phyloP scores from a whole-genome alignment of 2,329 filamentous ascomycete genomes.

The Monosporascus sp. region DNA sequence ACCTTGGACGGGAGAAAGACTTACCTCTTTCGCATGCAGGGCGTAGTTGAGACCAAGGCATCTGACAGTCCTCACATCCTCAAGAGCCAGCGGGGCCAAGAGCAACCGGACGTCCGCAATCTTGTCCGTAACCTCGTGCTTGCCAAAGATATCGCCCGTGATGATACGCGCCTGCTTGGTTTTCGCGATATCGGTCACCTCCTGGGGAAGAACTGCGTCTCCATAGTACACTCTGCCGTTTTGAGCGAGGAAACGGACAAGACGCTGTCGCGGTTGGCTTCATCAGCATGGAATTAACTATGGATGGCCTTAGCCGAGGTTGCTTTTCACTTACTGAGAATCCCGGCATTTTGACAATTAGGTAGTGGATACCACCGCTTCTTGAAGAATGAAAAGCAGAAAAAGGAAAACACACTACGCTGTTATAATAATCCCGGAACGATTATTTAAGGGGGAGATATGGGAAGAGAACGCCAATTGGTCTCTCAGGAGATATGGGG shows the following conservation, averaged over 20 bases:
- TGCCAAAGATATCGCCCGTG: slow-evolving; percentile 60
- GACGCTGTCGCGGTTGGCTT: slow-evolving; percentile 42
- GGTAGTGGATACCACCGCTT: not conserved
- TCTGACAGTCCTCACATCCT: slow-evolving; percentile 61
- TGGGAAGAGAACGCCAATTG: no score
- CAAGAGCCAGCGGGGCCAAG: slow-evolving; percentile 57
- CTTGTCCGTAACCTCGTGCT: slow-evolving; percentile 58
- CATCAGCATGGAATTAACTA: not conserved
- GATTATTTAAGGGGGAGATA: no score
- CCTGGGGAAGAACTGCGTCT: slow-evolving; percentile 63
- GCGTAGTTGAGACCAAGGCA: slow-evolving; percentile 70
- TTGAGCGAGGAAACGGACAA: slow-evolving; percentile 67
- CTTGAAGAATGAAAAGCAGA: no score
- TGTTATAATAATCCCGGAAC: no score
- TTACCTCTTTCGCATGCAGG: slow-evolving; percentile 63
- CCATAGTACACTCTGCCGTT: slow-evolving; percentile 68
- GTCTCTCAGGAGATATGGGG: no score
- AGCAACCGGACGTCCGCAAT: slow-evolving; percentile 50
- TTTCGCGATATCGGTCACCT: slow-evolving; percentile 55
- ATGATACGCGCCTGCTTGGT: slow-evolving; percentile 58
- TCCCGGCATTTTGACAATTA: slow-evolving; percentile 28
- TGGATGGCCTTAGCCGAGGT: not conserved
- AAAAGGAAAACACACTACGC: no score
- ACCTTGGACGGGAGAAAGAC: not conserved
- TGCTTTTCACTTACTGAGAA: slow-evolving; percentile 37